phyloP scores from a whole-genome alignment of 2,329 filamentous ascomycete species.

The Trichoderma atrobrunneum region DNA sequence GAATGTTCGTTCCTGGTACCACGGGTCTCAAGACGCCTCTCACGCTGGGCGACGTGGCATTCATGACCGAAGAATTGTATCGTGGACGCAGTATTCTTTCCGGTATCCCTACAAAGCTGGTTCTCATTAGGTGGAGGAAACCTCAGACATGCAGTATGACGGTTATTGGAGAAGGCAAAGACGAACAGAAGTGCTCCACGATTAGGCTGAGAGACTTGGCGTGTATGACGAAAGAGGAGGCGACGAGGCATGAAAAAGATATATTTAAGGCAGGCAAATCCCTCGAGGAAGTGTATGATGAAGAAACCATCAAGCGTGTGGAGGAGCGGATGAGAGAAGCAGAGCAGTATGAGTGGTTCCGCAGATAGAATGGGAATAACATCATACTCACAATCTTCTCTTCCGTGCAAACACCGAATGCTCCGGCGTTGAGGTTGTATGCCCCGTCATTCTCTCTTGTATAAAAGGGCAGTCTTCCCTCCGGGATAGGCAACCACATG shows the following conservation, averaged over 20 bases:
- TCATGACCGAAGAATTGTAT: slow-evolving; percentile 86
- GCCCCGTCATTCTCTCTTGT: no score
- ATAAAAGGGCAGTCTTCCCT: no score
- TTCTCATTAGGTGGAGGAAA: slow-evolving; percentile 75
- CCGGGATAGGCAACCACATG: no score
- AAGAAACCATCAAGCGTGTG: slow-evolving; percentile 63
- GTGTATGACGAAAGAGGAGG: slow-evolving; percentile 92
- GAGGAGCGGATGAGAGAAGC: slow-evolving; percentile 67
- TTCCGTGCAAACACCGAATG: background rate
- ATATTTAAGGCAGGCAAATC: slow-evolving; percentile 67
- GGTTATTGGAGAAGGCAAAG: slow-evolving; percentile 59
- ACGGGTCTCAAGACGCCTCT: slow-evolving; percentile 77
- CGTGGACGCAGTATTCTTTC: slow-evolving; percentile 79
- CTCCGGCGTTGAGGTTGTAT: no score
- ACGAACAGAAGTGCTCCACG: slow-evolving; percentile 75
- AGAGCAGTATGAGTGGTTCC: slow-evolving; percentile 54
- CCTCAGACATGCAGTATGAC: slow-evolving; percentile 58
- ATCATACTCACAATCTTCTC: background rate
- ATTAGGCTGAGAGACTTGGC: slow-evolving; percentile 71
- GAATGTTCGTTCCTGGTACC: slow-evolving; percentile 34
- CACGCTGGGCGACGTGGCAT: slow-evolving; percentile 77
- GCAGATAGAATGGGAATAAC: slow-evolving; percentile 31
- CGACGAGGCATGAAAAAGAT: slow-evolving; percentile 72
- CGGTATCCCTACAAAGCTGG: slow-evolving; percentile 74
- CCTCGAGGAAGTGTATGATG: slow-evolving; percentile 71